These are phyloP conservation scores for Diaporthe helianthi DNA, from an alignment of 2,329 filamentous ascomycete species.

Conservation along the genomic window DNA sequence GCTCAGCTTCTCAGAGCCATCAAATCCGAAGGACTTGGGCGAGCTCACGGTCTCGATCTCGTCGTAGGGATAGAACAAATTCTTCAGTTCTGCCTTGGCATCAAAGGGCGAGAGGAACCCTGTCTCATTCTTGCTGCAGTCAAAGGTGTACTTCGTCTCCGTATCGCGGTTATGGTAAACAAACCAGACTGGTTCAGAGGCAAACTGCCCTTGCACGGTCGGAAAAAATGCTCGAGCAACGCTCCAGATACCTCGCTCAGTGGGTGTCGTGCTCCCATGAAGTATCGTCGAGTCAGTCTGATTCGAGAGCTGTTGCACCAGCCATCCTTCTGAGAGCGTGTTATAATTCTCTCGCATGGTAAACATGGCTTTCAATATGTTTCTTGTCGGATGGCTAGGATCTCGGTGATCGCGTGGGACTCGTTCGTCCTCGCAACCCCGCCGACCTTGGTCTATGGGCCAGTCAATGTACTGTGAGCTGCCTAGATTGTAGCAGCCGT, in stretches of 20 bases:
- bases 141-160: constrained; percentile 61
- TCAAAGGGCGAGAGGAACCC: constrained; percentile 65
- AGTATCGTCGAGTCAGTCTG: constrained; percentile 47
- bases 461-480: constrained; percentile 62
- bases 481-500: constrained; percentile 65
- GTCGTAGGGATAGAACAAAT: constrained; percentile 69
- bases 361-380: constrained; percentile 67
- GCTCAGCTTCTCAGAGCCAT: constrained; percentile 54
- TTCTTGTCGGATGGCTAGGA: constrained; percentile 65
- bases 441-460: constrained; percentile 58
- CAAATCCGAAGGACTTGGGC: constrained; percentile 52
- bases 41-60: constrained; percentile 57
- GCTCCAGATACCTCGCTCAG: constrained; percentile 62
- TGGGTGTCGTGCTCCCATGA: constrained; percentile 44
- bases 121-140: constrained; percentile 55
- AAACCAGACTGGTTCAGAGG: constrained; percentile 55
- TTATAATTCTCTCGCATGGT: constrained; percentile 62
- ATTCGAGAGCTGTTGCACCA: constrained; percentile 61
- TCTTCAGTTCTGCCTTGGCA: constrained; percentile 63
- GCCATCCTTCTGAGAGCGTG: constrained; percentile 65
- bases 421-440: constrained; percentile 61
- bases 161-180: constrained; percentile 58
- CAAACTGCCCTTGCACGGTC: constrained; percentile 58
- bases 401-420: constrained; percentile 68
- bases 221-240: constrained; percentile 58